phyloP scores from a whole-genome alignment of 495 filamentous ascomycete species.

The Aspergillus nidulans region DNA sequence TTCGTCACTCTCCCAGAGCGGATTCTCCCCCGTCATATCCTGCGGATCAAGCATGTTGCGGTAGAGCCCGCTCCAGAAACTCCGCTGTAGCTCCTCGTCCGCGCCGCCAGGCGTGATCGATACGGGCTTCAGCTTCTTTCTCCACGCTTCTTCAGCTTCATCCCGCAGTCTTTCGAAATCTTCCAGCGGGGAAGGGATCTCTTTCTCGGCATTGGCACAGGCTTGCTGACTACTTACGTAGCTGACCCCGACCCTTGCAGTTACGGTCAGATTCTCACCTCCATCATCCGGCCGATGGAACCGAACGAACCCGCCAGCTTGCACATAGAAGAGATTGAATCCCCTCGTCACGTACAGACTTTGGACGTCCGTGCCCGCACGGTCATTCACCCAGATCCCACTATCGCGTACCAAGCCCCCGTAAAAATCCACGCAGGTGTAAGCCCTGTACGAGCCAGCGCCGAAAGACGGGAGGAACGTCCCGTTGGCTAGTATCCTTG shows the following conservation, averaged over 20 bases:
- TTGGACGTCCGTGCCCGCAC: slow-evolving; percentile 42
- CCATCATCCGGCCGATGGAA: slow-evolving; percentile 35
- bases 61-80: slow-evolving; percentile 53
- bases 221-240: slow-evolving; percentile 63
- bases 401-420: slow-evolving; percentile 41
- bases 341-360: slow-evolving; percentile 60
- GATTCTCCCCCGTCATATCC: slow-evolving; percentile 72
- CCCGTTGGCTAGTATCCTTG: slow-evolving; percentile 52
- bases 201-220: slow-evolving; percentile 54
- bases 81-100: slow-evolving; percentile 43
- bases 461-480: slow-evolving; percentile 65
- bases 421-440: slow-evolving; percentile 66
- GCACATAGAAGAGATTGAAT: slow-evolving; percentile 67
- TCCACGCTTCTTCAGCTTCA: slow-evolving; percentile 43
- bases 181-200: slow-evolving; percentile 48
- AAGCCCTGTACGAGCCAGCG: slow-evolving; percentile 54
- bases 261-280: slow-evolving; percentile 33
- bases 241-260: slow-evolving; percentile 65
- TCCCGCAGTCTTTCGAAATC: slow-evolving; percentile 38
- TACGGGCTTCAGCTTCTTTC: slow-evolving; percentile 51
- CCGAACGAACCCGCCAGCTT: slow-evolving; percentile 63
- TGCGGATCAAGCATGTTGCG: slow-evolving; percentile 64
- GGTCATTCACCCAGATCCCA: slow-evolving; percentile 40
- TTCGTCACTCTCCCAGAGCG: slow-evolving; percentile 61
- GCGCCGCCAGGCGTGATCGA: slow-evolving; percentile 17